Evolutionary conservation across 106 monocot species (phyloP).

Genomic region (Cymbidium sinense): DNA sequence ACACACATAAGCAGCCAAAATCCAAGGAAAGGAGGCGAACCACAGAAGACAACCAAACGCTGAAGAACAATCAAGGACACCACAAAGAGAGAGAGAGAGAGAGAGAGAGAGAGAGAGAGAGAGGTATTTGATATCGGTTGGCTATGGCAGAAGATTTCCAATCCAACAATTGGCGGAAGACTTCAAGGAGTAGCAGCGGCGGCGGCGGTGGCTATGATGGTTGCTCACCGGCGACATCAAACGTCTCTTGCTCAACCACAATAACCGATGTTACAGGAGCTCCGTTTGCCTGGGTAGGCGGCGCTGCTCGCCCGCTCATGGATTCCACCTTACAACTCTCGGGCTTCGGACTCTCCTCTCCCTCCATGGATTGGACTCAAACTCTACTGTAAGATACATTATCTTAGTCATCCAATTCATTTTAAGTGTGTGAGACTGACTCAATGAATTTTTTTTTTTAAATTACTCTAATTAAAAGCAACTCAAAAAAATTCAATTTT

Average conservation of each 20-base stretch:
- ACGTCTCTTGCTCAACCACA: not conserved
- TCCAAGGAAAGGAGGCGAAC: not conserved
- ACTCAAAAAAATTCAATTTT: too few relatives aligned
- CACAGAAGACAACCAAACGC: too few relatives aligned
- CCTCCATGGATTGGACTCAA: constrained; percentile 5
- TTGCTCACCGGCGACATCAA: not conserved
- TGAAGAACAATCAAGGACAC: not conserved
- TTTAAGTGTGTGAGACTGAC: too few relatives aligned
- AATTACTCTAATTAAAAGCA: not conserved
- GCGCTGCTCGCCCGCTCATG: not conserved
- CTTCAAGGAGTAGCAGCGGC: not conserved
- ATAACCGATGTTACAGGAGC: too few relatives aligned
- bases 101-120: not conserved
- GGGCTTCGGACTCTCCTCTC: not conserved
- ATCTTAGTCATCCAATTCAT: not conserved
- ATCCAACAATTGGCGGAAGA: not conserved
- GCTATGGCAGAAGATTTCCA: constrained; percentile 9
- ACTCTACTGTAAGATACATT: constrained; percentile 1
- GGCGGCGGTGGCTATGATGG: too few relatives aligned
- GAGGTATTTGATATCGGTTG: not conserved
- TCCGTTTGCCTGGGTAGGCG: too few relatives aligned
- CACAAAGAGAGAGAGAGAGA: not conserved
- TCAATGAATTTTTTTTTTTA: not conserved
- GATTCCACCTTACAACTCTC: not conserved
- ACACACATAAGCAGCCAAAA: not conserved